These are phyloP conservation scores for Selaginella moellendorffii DNA, from an alignment of 75 land plant genomes.

Conservation along the genomic window DNA sequence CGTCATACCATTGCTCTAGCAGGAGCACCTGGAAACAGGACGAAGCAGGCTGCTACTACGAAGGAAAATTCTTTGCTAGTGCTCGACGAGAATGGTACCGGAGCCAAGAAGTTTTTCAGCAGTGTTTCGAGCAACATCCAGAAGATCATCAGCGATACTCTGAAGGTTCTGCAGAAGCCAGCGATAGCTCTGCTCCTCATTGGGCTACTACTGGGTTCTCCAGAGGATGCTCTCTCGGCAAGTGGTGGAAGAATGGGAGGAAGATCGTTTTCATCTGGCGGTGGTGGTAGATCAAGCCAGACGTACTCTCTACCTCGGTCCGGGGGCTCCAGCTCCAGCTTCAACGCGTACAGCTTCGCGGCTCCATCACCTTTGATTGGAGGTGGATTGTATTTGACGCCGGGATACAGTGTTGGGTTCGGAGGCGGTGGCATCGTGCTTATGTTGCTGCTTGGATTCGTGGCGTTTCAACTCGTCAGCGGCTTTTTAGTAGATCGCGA, in stretches of 20 bases:
- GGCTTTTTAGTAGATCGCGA: conserved; percentile 67
- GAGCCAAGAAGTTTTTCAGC: conserved; percentile 1
- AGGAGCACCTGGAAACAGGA: not conserved
- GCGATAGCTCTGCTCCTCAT: conserved; percentile 40
- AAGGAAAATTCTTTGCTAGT: not conserved
- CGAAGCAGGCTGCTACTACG: not conserved
- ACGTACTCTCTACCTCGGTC: conserved; percentile 13
- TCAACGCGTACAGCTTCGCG: conserved; percentile 28
- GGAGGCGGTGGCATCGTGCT: conserved; percentile 62
- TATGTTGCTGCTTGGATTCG: conserved; percentile 43
- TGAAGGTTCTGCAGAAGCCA: conserved; percentile 44
- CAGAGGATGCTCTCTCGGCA: conserved; percentile 52
- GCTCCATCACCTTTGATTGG: conserved; percentile 50
- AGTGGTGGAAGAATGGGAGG: conserved; percentile 58
- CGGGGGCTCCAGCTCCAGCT: conserved; percentile 9
- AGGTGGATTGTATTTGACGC: conserved; percentile 39
- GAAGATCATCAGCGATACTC: conserved; percentile 14
- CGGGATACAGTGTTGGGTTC: conserved; percentile 57
- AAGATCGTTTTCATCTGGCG: conserved; percentile 28
- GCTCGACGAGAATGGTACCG: not conserved
- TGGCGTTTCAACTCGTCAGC: conserved; percentile 44
- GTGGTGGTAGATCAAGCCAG: conserved; percentile 31
- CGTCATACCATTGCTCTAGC: not conserved
- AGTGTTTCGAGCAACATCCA: conserved; percentile 10
- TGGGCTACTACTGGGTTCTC: conserved; percentile 41